Percentiles rank a stretch among this genome's conserved stretches.
These are phyloP conservation scores for Boletus rufocinnamomeus DNA, from an alignment of 768 basidiomycete genomes.

Conservation along the genomic window DNA sequence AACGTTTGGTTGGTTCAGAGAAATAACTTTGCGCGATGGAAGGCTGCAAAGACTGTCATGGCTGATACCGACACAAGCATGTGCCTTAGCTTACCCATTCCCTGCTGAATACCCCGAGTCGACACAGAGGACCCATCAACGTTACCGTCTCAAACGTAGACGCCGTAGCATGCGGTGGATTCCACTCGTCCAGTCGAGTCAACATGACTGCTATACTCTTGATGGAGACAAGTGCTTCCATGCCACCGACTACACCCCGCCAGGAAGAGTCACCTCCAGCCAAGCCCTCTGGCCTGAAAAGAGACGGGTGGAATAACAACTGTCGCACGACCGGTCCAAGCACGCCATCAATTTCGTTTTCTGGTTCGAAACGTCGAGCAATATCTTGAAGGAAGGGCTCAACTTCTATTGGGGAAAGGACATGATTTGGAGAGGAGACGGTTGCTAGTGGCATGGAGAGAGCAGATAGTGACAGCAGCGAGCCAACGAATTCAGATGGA, in stretches of 20 bases:
- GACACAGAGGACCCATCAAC: conserved; percentile 80
- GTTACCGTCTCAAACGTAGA: conserved; percentile 63
- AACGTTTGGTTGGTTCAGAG: conserved; percentile 77
- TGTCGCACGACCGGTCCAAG: conserved; percentile 72
- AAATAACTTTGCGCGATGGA: conserved; percentile 78
- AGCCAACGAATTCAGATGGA: conserved; percentile 74
- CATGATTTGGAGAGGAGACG: conserved; percentile 45
- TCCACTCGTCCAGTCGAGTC: conserved; percentile 74
- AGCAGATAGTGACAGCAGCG: conserved; percentile 75
- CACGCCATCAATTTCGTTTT: conserved; percentile 74
- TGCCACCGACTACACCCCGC: conserved; percentile 81
- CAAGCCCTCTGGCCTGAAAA: conserved; percentile 67
- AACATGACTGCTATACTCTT: conserved; percentile 86
- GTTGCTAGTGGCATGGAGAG: conserved; percentile 66
- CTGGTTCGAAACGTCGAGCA: conserved; percentile 74
- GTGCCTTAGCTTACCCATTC: conserved; percentile 70
- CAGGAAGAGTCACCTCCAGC: conserved; percentile 76
- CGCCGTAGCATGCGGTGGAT: conserved; percentile 58
- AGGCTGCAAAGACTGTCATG: conserved; percentile 50
- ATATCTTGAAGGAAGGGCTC: conserved; percentile 85
- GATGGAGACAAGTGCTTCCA: conserved; percentile 77
- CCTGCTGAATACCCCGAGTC: conserved; percentile 82
- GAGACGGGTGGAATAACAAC: conserved; percentile 63
- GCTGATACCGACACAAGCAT: neutral
- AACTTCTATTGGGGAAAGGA: conserved; percentile 67